Base-by-base conservation (phyloP, 1,284 basidiomycete species). In the Heterobasidion irregulare region DNA sequence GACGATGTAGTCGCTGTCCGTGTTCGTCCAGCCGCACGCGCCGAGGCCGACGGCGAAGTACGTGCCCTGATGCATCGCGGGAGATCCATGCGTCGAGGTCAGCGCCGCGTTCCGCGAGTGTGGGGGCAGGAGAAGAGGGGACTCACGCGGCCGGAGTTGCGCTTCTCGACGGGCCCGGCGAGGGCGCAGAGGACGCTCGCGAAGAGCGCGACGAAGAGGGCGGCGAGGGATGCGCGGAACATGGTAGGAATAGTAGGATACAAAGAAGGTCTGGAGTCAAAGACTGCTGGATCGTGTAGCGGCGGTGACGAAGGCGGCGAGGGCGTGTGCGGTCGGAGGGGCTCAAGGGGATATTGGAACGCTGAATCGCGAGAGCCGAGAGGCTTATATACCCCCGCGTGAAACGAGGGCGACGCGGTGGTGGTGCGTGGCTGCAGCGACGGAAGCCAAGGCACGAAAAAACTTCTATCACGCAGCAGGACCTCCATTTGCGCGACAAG, bases 1-100 rank as follows among this genome's bases (percentile, higher is more conserved):
- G 49, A 71, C 68, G 56, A 72, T 68, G 55, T 65, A 63, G 60
- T 71, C 69, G 59, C 60, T 64, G 54, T 70, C 61, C 19, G 58
- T 58, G 59, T 70, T 70, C 44, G 59, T 64, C 55, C 65, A 49
- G 4, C 70, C 69, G 56, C 71, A 72, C 47, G 64, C 67, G 47
- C 69, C 71, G 35, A 69, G 64, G 48, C 70, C 71, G 52, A 68
- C 64, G 9, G 60, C 56, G 57, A 63, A 70, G 53, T 56, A 69
- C 19, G 67, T 68, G 13, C 67, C 68, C 63, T 69, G 49, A 9
- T 47, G 7, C 38, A 8, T 5, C 26, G 26, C 2, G 26, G 26
- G n/a, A n/a, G n/a, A n/a, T n/a, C n/a, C n/a, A n/a, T 5, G 26
- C 26, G 38, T 41, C 38, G n/a, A 6, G n/a, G n/a, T 41, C 38